Evolutionary conservation across 179 eudicot species (phyloP), one percentile per base, ranked within the genome.

Genomic region (Heliamphora pulchella): DNA sequence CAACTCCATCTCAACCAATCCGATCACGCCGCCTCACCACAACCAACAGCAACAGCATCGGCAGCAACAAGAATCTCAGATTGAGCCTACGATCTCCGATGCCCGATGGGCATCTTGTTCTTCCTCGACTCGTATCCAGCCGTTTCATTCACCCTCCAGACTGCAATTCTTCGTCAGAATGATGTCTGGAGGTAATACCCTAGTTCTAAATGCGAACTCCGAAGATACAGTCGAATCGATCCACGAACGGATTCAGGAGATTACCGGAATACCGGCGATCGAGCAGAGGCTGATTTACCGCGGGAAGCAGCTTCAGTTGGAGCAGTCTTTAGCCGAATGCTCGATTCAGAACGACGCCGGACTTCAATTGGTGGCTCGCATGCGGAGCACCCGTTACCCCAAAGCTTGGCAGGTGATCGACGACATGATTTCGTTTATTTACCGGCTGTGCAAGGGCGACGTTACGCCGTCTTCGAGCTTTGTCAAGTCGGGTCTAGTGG

Each of bases 351-450:
- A 88, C 3, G 97, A 96, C 48, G 87, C 91, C 0, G 84, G 81
- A 6, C 76, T 96, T 15, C 91, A 94, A 39, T 50, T 96, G 71
- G 97, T 94, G 0, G 97, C 91, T 0, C 82, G 92, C 0, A 86
- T 96, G 92, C 80, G 94, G 67, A 91, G 96, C 86, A 90, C 99
- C 0, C 80, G 31, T 14, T 88, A 94, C 74, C 95, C 98, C 0
- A 70, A 65, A 39, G 91, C 92, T 0, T 94, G 93, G 91, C 86
- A 84, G 80, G 81, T 89, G 55, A 81, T 90, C 18, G 85, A 81
- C 61, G 90, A 87, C 0, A 75, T 91, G 58, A 85, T 92, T 78
- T 83, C 86, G 0, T 4, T 74, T 15, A 67, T 94, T 66, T 80
- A 63, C 58, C 31, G 81, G 58, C 50, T 89, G 18, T 91, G 88